Evolutionary conservation across 805 yeast genomes (phyloP).

Genomic region (Lipomyces sp.): DNA sequence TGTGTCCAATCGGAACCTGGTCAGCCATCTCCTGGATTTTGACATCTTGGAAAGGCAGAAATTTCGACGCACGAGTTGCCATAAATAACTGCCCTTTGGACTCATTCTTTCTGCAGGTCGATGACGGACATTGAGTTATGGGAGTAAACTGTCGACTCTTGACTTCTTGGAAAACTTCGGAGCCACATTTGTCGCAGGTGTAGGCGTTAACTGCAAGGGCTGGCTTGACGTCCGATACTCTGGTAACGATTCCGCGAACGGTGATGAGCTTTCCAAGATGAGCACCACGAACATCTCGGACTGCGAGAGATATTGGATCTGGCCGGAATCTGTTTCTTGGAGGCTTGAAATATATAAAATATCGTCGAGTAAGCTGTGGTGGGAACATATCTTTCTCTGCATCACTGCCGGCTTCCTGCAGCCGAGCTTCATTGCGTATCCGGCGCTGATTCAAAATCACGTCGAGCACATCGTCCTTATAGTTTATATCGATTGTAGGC

Average conservation of each 20-base stretch:
- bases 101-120: slow-evolving; percentile 75
- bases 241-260: slow-evolving; percentile 89
- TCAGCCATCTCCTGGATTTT: slow-evolving; percentile 91
- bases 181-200: slow-evolving; percentile 97
- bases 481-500: slow-evolving; percentile 79
- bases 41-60: slow-evolving; percentile 93
- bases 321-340: slow-evolving; percentile 49
- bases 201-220: slow-evolving; percentile 88
- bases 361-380: slow-evolving; percentile 82
- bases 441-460: slow-evolving; percentile 89
- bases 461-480: slow-evolving; percentile 88
- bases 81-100: slow-evolving; percentile 87
- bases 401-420: slow-evolving; percentile 68
- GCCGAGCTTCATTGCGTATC: slow-evolving; percentile 75
- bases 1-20: slow-evolving; percentile 98
- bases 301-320: slow-evolving; percentile 67
- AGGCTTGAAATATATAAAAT: slow-evolving; percentile 85
- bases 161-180: slow-evolving; percentile 95
- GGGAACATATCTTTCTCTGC: slow-evolving; percentile 68
- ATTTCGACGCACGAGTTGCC: slow-evolving; percentile 95
- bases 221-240: slow-evolving; percentile 97
- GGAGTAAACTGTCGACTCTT: slow-evolving; percentile 84
- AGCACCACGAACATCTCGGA: slow-evolving; percentile 84
- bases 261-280: slow-evolving; percentile 87
- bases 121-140: slow-evolving; percentile 81